Conservation (phyloP, 2,329 filamentous ascomycete genomes). For the Nemania diffusa region DNA sequence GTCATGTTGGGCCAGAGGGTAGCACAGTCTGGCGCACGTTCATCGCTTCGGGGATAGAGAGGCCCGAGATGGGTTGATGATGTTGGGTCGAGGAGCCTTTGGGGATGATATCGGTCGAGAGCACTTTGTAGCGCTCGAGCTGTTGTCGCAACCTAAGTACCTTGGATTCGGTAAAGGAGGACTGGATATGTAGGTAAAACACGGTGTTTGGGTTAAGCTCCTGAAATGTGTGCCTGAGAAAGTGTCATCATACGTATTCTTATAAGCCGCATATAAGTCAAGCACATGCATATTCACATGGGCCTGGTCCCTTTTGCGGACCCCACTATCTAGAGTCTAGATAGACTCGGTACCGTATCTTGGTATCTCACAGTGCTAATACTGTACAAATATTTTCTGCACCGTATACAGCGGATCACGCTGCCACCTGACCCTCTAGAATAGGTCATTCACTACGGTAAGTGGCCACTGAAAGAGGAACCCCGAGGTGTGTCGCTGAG, state of each 20-base stretch:
- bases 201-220: constrained; percentile 4
- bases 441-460: constrained; percentile 4
- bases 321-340: not conserved
- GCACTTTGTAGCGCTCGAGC: constrained; percentile 1
- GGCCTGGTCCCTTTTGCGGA: not conserved
- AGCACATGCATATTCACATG: constrained; percentile 18
- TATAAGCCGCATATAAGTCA: constrained; percentile 20
- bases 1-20: constrained; percentile 46
- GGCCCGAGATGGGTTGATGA: not conserved
- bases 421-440: constrained; percentile 24
- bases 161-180: not conserved
- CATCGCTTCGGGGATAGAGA: constrained; percentile 24
- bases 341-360: not conserved
- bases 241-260: constrained; percentile 28
- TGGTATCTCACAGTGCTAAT: not conserved
- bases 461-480: constrained; percentile 1
- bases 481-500: constrained; percentile 8
- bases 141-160: not conserved
- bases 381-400: not conserved
- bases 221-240: constrained; percentile 12
- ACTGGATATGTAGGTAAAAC: not conserved
- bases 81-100: constrained; percentile 13
- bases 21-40: constrained; percentile 21
- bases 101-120: constrained; percentile 1
- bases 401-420: constrained; percentile 2